Evolutionary conservation across 1,139 yeast genomes (phyloP).

Genomic region (Scheffersomyces quercinus): DNA sequence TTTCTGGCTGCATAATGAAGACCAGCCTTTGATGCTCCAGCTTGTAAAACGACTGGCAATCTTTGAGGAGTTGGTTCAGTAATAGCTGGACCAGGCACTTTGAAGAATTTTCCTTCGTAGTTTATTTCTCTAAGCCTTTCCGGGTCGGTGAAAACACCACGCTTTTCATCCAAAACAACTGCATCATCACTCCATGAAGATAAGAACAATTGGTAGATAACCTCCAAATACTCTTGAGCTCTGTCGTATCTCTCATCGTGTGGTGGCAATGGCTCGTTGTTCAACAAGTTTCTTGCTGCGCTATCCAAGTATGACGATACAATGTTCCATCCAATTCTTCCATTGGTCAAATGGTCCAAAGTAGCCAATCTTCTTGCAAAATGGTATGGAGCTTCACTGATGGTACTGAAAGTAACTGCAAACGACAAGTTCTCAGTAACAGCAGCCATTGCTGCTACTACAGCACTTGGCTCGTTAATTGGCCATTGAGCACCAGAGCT

Average conservation of each 20-base stretch:
- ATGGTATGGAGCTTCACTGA: slow-evolving; percentile 47
- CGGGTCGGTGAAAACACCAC: slow-evolving; percentile 39
- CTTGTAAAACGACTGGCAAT: slow-evolving; percentile 47
- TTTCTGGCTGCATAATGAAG: slow-evolving; percentile 45
- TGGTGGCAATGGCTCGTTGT: slow-evolving; percentile 35
- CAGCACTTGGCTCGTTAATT: slow-evolving; percentile 43
- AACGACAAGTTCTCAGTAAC: slow-evolving; percentile 40
- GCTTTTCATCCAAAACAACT: slow-evolving; percentile 24
- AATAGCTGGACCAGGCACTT: slow-evolving; percentile 47
- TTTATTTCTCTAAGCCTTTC: slow-evolving; percentile 41
- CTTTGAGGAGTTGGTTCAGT: slow-evolving; percentile 47
- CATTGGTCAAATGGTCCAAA: slow-evolving; percentile 42
- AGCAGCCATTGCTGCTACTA: slow-evolving; percentile 40
- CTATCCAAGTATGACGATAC: slow-evolving; percentile 43
- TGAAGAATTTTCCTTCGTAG: slow-evolving; percentile 39
- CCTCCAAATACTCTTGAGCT: slow-evolving; percentile 44
- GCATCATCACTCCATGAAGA: slow-evolving; percentile 52
- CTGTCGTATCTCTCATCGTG: slow-evolving; percentile 42
- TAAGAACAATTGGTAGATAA: slow-evolving; percentile 37
- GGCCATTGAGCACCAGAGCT: slow-evolving; percentile 46
- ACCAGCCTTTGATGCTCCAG: slow-evolving; percentile 49
- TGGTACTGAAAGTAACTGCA: slow-evolving; percentile 45
- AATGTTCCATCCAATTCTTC: slow-evolving; percentile 48
- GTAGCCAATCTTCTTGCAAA: slow-evolving; percentile 46
- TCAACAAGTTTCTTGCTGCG: slow-evolving; percentile 39